Base-by-base conservation (phyloP, 176 grass and related monocot species). In the Eremochloa ophiuroides region DNA sequence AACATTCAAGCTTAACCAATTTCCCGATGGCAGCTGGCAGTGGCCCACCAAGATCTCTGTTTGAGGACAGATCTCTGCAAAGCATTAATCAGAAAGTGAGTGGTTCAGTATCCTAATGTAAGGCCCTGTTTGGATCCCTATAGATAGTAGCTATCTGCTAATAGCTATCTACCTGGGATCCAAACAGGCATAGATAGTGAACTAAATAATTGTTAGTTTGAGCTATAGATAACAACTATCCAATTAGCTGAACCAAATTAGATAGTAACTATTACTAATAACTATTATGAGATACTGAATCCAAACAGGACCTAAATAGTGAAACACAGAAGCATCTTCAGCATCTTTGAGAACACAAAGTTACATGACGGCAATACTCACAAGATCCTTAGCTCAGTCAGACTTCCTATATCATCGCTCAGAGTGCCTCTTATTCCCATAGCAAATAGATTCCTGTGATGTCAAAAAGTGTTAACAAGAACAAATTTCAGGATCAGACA, bases 1-100 rank as follows among this genome's bases (percentile, higher is more conserved):
- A 73, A 3, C 0, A 20, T 8, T 43, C 31, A 51, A 97, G 92
- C 26, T 90, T 15, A 84, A 73, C 14, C 47, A 97, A 84, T 22
- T 92, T 90, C 29, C 87, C 89, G 27, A 97, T 85, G 64, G 82
- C 71, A 51, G 82, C 22, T 42, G 94, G 71, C 37, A 97, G 71
- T 55, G 78, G 75, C 38, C 89, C 91, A 26, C 27, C 55, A 75
- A 92, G 85, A 14, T 62, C 59, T 62, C 10, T 5, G 31, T 97
- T 97, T 30, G 89, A 90, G 25, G 91, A 94, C 37, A 97, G 40
- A 80, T 97, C 94, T 85, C 94, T 97, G 77, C 55, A 92, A 62
- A 71, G 71, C 39, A 69, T 79, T 46, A 38, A 35, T 59, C 58
- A 59, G 23, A 22, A 29, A 43, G 35, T 60, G 17, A 81, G 35